Percentiles rank a stretch among this genome's conserved stretches.
phyloP scores from a whole-genome alignment of 2,329 filamentous ascomycete species.

The Fusarium incarnatum region DNA sequence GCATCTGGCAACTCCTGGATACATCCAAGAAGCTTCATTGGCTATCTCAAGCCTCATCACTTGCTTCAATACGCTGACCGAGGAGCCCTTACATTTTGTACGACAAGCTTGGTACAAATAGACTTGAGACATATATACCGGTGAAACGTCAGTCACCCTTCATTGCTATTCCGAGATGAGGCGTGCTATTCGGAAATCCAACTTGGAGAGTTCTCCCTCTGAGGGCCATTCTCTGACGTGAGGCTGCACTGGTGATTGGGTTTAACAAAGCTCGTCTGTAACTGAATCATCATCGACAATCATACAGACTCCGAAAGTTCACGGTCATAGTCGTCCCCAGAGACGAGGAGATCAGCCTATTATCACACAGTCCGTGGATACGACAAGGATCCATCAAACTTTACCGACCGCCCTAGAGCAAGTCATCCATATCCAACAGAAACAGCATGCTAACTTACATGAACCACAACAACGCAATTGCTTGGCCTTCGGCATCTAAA shows the following conservation, averaged over 20 bases:
- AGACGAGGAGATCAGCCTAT: neutral
- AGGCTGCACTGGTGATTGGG: conserved; percentile 5
- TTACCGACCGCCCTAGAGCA: conserved; percentile 4
- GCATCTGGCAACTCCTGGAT: neutral
- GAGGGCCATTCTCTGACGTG: neutral
- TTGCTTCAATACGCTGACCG: neutral
- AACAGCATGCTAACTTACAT: conserved; percentile 12
- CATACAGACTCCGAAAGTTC: neutral
- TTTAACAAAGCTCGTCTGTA: neutral
- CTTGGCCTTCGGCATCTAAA: conserved; percentile 6
- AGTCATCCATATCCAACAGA: conserved; percentile 5
- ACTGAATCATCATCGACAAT: neutral
- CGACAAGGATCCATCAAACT: conserved; percentile 12
- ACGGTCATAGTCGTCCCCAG: neutral
- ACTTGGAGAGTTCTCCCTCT: neutral
- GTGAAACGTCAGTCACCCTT: neutral
- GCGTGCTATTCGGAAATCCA: neutral
- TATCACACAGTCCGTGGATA: neutral
- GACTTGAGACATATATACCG: neutral
- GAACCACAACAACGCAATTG: conserved; percentile 1
- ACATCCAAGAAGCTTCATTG: neutral
- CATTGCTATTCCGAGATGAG: conserved; percentile 9
- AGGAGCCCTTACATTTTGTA: neutral
- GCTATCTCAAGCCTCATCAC: neutral
- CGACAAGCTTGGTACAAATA: conserved; percentile 1